Percentiles rank a stretch among this genome's conserved stretches.
Evolutionary conservation across 768 basidiomycete species (phyloP).

Genomic region (Sutorius australiensis): DNA sequence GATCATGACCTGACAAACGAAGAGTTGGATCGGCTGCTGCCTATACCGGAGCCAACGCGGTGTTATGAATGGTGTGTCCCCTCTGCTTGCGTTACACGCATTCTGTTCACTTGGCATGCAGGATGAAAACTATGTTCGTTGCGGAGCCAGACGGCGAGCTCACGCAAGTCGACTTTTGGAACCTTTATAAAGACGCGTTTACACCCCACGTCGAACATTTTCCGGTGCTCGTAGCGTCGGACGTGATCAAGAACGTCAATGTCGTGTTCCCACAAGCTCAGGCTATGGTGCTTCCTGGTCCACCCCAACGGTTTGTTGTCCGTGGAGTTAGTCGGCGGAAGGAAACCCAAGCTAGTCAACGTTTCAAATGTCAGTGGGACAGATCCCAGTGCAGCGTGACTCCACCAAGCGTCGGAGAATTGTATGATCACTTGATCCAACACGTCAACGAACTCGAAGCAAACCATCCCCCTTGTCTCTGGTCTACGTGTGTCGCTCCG

Average conservation of each 20-base stretch:
- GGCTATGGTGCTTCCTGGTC: constrained; percentile 79
- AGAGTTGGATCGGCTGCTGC: constrained; percentile 58
- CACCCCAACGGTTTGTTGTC: constrained; percentile 78
- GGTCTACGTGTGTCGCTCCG: constrained; percentile 62
- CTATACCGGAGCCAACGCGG: constrained; percentile 67
- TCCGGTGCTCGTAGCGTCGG: constrained; percentile 75
- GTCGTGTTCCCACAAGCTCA: constrained; percentile 80
- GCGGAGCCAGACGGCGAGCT: constrained; percentile 73
- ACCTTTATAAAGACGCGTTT: constrained; percentile 84
- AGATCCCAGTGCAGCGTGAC: constrained; percentile 49
- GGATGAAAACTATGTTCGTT: constrained; percentile 92
- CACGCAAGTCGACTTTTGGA: constrained; percentile 96
- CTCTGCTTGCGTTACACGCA: neutral
- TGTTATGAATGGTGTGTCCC: constrained; percentile 74
- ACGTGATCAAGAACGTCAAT: constrained; percentile 92
- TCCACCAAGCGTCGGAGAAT: constrained; percentile 51
- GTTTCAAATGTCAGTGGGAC: constrained; percentile 78
- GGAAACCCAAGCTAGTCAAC: constrained; percentile 52
- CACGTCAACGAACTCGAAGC: constrained; percentile 48
- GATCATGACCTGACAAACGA: constrained; percentile 69
- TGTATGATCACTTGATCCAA: constrained; percentile 70
- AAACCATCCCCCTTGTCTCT: constrained; percentile 55
- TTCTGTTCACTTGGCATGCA: constrained; percentile 31
- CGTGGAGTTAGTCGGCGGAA: constrained; percentile 75
- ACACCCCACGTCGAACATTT: constrained; percentile 52